Evolutionary conservation across 371 early-diverging fungal genomes (phyloP), one percentile per base, ranked within the genome.

Genomic region (Smittium culicis): DNA sequence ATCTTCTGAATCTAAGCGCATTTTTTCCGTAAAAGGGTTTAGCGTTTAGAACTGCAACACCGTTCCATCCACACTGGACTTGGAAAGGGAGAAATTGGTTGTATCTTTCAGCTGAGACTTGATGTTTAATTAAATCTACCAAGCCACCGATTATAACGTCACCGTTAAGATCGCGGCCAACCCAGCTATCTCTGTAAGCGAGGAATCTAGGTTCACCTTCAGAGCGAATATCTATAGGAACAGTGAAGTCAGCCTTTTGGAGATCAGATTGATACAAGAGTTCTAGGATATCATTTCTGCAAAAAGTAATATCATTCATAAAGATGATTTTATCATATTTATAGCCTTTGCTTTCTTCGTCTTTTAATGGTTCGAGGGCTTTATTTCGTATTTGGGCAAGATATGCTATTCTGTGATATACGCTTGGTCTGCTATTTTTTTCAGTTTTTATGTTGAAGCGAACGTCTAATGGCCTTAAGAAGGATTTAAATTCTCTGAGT

Each of bases 1-100:
- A 69, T 24, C 81, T 68, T 17, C 78, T 61, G 60, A 81, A 80
- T 29, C 69, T 61, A 34, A 77, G 55, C 1, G 33, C 64, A n/a
- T 61, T 59, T 16, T 29, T n/a, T 20, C 60, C 62, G 0, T 28
- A 25, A 62, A 81, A 77, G 30, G 74, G 75, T 0, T 11, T 60
- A 2, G 83, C 67, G 56, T 78, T 72, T 8, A 82, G 61, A 8
- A 81, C 74, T 0, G 78, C 71, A 35, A 71, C 59, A 54, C 81
- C 81, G 66, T 81, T 81, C 83, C 81, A 81, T 66, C 81, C 80
- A 62, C 82, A 81, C 58, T 74, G 75, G 27, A 70, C 78, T 62
- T 83, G 80, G 60, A 75, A 73, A 11, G 81, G 83, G 14, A 70
- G 66, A 54, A 58, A 63, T 30, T 57, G 30, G 27, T 60, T 60